These are phyloP conservation scores for Termitomyces titanicus DNA, from an alignment of 768 basidiomycete species.

Conservation along the genomic window DNA sequence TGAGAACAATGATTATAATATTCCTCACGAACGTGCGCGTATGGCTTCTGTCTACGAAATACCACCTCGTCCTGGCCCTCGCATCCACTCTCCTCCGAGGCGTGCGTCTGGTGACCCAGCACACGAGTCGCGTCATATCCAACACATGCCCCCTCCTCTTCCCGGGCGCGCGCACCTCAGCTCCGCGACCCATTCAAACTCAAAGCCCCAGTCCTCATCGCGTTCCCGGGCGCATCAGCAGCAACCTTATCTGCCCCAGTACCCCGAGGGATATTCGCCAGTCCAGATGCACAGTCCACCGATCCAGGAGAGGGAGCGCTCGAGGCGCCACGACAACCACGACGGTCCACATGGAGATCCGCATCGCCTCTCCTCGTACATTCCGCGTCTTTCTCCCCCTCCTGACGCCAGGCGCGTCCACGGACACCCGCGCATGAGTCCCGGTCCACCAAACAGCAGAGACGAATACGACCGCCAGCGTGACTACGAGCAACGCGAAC, in stretches of 20 bases:
- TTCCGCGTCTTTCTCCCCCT: slow-evolving; percentile 30
- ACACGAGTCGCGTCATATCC: slow-evolving; percentile 47
- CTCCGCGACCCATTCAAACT: slow-evolving; percentile 36
- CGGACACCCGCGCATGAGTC: slow-evolving; percentile 65
- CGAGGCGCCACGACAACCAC: slow-evolving; percentile 43
- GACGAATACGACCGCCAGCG: no score
- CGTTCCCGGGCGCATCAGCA: slow-evolving; percentile 48
- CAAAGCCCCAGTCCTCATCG: slow-evolving; percentile 48
- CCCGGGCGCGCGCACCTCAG: slow-evolving; percentile 29
- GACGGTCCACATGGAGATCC: slow-evolving; percentile 25
- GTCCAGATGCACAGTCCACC: slow-evolving; percentile 50
- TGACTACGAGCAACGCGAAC: slow-evolving; percentile 45
- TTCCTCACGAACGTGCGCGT: slow-evolving; percentile 44
- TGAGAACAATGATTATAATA: slow-evolving; percentile 41
- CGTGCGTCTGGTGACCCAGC: slow-evolving; percentile 34
- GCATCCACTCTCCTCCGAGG: slow-evolving; percentile 34
- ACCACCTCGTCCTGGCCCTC: slow-evolving; percentile 10
- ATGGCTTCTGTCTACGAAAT: slow-evolving; percentile 41
- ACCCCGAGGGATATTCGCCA: slow-evolving; percentile 42
- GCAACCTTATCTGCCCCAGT: slow-evolving; percentile 40
- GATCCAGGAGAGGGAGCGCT: slow-evolving; percentile 40
- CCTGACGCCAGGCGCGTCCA: slow-evolving; percentile 45
- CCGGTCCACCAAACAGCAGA: slow-evolving; percentile 53
- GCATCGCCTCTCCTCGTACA: slow-evolving; percentile 28
- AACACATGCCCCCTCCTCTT: slow-evolving; percentile 45